These are phyloP conservation scores for Plasmodium fragile DNA, from an alignment of 169 alveolate species.

Conservation along the genomic window DNA sequence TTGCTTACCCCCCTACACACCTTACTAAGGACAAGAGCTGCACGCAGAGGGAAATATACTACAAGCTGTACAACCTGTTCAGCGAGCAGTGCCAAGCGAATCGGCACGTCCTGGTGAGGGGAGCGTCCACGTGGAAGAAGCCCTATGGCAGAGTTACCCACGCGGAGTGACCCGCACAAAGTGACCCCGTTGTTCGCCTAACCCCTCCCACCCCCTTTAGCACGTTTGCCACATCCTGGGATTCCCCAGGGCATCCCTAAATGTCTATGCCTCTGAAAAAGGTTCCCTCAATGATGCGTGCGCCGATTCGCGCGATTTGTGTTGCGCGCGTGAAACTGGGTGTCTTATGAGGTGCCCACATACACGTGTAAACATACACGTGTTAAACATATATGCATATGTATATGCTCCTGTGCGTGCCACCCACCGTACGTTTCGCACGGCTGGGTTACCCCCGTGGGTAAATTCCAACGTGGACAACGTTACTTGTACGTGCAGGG, in stretches of 20 bases:
- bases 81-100: constrained; percentile 47
- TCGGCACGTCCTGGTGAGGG: constrained; percentile 24
- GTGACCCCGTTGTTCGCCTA: neutral
- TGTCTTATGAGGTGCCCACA: neutral
- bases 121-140: neutral
- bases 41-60: constrained; percentile 68
- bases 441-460: neutral
- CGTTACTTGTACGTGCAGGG: constrained; percentile 15
- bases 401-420: neutral
- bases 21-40: constrained; percentile 39
- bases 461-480: neutral
- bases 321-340: neutral
- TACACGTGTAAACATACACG: too few species aligned
- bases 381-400: neutral
- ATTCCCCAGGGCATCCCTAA: constrained; percentile 42
- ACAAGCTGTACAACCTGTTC: constrained; percentile 53
- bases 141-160: neutral
- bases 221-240: constrained; percentile 54
- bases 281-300: neutral
- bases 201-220: neutral
- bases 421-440: neutral
- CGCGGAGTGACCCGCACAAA: neutral
- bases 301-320: neutral
- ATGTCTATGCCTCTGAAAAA: constrained; percentile 63
- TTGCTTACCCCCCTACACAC: neutral